Evolutionary conservation across 2,329 filamentous ascomycete genomes (phyloP).

Genomic region (Alternaria arbusti): DNA sequence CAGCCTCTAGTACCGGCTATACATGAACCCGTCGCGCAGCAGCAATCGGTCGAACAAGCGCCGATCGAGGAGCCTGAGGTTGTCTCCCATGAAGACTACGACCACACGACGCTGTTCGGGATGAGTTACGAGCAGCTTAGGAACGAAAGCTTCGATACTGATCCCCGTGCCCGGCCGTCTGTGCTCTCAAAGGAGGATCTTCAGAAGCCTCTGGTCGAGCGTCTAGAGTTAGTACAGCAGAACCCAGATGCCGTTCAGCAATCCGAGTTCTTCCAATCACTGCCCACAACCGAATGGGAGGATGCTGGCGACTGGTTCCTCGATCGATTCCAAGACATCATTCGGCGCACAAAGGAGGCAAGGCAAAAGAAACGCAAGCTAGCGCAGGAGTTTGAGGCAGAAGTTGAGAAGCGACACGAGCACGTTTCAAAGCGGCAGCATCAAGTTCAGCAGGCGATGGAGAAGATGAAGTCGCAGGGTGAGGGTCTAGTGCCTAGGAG

Average conservation of each 20-base stretch:
- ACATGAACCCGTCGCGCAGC: constrained; percentile 9
- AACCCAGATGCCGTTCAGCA: constrained; percentile 48
- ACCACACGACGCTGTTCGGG: constrained; percentile 50
- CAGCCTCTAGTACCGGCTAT: constrained; percentile 5
- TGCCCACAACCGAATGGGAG: constrained; percentile 65
- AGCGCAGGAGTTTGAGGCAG: constrained; percentile 60
- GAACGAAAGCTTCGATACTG: constrained; percentile 57
- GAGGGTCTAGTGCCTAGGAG: constrained; percentile 57
- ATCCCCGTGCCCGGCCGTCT: constrained; percentile 26
- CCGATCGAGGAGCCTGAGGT: constrained; percentile 9
- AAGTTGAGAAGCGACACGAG: constrained; percentile 61
- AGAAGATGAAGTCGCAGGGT: constrained; percentile 62
- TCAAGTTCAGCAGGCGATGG: constrained; percentile 58
- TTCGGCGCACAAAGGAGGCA: constrained; percentile 59
- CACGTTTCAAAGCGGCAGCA: constrained; percentile 57
- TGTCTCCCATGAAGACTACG: constrained; percentile 52
- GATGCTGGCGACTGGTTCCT: constrained; percentile 67
- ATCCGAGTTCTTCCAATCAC: constrained; percentile 57
- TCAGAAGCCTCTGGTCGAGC: constrained; percentile 37
- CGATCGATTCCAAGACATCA: constrained; percentile 59
- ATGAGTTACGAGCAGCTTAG: constrained; percentile 59
- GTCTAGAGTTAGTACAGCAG: constrained; percentile 33
- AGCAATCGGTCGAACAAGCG: constrained; percentile 12
- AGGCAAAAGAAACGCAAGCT: constrained; percentile 61
- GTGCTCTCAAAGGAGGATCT: constrained; percentile 32